A percentile compares a stretch with the other conserved stretches of the same genome.
Evolutionary conservation across 306 rosid genomes (phyloP).

Genomic region (Vigna reflexopilosa): DNA sequence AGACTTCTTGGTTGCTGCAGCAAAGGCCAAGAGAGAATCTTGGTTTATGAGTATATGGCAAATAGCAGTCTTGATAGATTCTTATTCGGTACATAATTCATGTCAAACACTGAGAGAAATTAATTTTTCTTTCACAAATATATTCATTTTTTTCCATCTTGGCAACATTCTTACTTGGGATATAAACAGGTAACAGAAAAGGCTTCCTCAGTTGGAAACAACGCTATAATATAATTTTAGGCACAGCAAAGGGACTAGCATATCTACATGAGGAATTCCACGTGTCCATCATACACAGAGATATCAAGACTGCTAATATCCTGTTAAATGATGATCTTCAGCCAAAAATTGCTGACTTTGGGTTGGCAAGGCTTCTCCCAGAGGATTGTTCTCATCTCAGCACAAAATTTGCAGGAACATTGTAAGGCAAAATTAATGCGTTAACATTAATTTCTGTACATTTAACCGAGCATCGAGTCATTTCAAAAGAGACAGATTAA

Average conservation of each 20-base stretch:
- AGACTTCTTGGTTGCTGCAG: conserved; percentile 7
- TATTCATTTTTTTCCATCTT: background rate
- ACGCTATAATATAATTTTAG: conserved; percentile 57
- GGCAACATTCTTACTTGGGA: no score
- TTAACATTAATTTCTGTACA: background rate
- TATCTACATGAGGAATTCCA: conserved; percentile 75
- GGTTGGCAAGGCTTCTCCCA: conserved; percentile 66
- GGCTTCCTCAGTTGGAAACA: conserved; percentile 71
- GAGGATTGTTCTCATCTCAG: conserved; percentile 66
- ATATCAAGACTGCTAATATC: conserved; percentile 62
- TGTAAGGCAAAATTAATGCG: conserved; percentile 52
- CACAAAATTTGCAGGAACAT: conserved; percentile 76
- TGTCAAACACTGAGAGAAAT: background rate
- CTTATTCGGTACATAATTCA: conserved; percentile 59
- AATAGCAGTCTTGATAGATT: conserved; percentile 70
- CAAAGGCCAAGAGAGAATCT: conserved; percentile 67
- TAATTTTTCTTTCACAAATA: background rate
- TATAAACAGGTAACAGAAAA: conserved; percentile 48
- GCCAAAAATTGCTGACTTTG: conserved; percentile 75
- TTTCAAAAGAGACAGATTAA: background rate
- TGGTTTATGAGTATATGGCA: conserved; percentile 74
- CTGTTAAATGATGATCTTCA: conserved; percentile 63
- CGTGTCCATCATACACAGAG: conserved; percentile 64
- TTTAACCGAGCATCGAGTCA: background rate
- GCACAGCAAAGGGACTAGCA: conserved; percentile 71